Evolutionary conservation across 225 moss, liverwort and hornwort species (phyloP), one percentile per base, ranked within the genome.

Genomic region (Pleurozium schreberi): DNA sequence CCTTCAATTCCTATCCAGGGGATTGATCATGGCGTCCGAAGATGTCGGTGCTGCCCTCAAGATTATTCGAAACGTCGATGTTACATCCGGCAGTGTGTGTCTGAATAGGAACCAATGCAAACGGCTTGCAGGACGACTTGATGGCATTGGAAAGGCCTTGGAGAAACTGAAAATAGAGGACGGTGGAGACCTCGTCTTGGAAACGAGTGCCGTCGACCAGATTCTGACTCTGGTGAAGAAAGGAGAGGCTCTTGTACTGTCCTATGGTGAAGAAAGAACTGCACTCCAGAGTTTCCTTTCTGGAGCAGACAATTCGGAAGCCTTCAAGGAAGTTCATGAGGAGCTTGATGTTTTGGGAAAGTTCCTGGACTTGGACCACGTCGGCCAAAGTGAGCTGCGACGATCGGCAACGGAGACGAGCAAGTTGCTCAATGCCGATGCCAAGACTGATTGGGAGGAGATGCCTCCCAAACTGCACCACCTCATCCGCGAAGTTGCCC

Each of bases 271-370:
- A 38, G 55, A 63, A 45, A 47, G 53, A 50, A 62, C 12, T 27
- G 90, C 87, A 34, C 70, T 92, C 43, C 78, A 30, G 36, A 90
- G 53, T 53, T 84, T 89, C 8, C 83, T 93, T 61, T 59, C 66
- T 15, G 81, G 89, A 82, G 82, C 89, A 45, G 86, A 89, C 59
- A 89, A 93, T 65, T 30, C n/a, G 43, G 86, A 63, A 73, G 90
- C 93, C n/a, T 93, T 93, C 87, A 87, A 73, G 73, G 90, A 92
- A 87, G 40, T 92, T 61, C 92, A 89, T 71, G 92, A 85, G 31
- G 90, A 92, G 21, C 87, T 92, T 47, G 83, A 89, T 23, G 40
- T 28, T 78, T 59, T 92, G 85, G 65, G 77, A 62, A 52, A 19
- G 36, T 87, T 33, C 87, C 82, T 93, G 43, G 65, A 87, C 89